These are phyloP conservation scores for Thielaviopsis punctulata DNA, from an alignment of 2,329 filamentous ascomycete genomes.

Conservation along the genomic window DNA sequence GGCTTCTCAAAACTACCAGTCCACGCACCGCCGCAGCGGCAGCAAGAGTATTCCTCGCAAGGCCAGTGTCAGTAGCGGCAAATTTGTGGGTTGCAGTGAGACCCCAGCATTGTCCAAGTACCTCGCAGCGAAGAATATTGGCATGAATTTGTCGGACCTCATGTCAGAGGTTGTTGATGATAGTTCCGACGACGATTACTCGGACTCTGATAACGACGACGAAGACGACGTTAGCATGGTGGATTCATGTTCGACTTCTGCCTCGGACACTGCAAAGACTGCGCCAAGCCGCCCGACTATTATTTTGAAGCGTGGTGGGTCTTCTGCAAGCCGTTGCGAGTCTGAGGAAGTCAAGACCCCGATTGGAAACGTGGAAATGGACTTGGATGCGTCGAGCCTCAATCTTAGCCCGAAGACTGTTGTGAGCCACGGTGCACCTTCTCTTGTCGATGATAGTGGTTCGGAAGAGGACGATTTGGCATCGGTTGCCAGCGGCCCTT, in stretches of 20 bases:
- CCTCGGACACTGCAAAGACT: not conserved
- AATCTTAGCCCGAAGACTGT: constrained; percentile 53
- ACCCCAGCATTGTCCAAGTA: constrained; percentile 9
- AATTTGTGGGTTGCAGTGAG: constrained; percentile 11
- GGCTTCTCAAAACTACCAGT: not conserved
- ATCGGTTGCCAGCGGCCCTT: constrained; percentile 8
- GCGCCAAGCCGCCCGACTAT: constrained; percentile 5
- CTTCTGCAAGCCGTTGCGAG: constrained; percentile 6
- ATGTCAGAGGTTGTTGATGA: constrained; percentile 6
- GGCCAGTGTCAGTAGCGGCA: constrained; percentile 1
- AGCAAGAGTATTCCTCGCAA: constrained; percentile 3
- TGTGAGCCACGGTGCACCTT: constrained; percentile 60
- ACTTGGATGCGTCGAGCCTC: constrained; percentile 30
- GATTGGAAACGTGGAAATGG: constrained; percentile 21
- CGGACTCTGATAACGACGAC: constrained; percentile 2
- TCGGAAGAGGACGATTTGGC: constrained; percentile 45
- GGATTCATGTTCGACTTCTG: not conserved
- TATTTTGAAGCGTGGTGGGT: constrained; percentile 8
- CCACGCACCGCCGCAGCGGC: not conserved
- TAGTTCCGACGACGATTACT: constrained; percentile 5
- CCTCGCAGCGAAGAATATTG: constrained; percentile 10
- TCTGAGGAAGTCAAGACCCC: constrained; percentile 11
- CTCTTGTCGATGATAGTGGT: constrained; percentile 63
- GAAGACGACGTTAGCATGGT: constrained; percentile 1
- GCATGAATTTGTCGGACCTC: constrained; percentile 7